A percentile compares a stretch with the other conserved stretches of the same genome.
Evolutionary conservation across 2,329 filamentous ascomycete genomes (phyloP).

Genomic region (Trichoderma sp.): DNA sequence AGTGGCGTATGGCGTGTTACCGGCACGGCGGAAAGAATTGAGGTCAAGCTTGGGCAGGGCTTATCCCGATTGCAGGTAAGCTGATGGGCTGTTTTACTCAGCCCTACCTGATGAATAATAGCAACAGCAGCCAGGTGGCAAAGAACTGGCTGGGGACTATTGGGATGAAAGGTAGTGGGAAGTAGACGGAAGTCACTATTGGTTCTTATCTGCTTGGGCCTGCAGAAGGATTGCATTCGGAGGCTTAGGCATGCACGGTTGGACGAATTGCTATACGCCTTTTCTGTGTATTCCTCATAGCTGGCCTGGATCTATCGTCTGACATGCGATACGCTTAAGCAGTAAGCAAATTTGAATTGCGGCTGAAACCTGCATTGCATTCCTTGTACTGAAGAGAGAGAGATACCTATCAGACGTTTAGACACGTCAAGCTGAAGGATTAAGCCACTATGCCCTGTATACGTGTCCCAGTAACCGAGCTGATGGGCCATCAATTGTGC

Average conservation of each 20-base stretch:
- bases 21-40: conserved; percentile 46
- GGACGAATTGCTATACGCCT: not conserved
- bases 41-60: conserved; percentile 44
- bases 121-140: conserved; percentile 13
- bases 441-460: not conserved
- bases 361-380: not conserved
- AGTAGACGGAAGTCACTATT: conserved; percentile 16
- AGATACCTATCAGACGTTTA: not conserved
- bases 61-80: conserved; percentile 17
- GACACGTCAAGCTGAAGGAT: conserved; percentile 8
- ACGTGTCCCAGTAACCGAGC: conserved; percentile 10
- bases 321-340: conserved; percentile 1
- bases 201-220: not conserved
- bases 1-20: conserved; percentile 51
- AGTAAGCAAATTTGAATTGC: conserved; percentile 5
- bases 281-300: not conserved
- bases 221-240: not conserved
- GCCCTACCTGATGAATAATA: conserved; percentile 21
- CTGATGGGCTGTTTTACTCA: conserved; percentile 26
- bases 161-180: conserved; percentile 9
- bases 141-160: not conserved
- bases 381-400: not conserved
- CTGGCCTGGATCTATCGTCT: not conserved
- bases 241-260: not conserved
- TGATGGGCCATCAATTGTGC: not conserved